Percentiles rank a stretch among this genome's conserved stretches.
These are phyloP conservation scores for Mimosa pudica DNA, from an alignment of 306 rosid species.

Conservation along the genomic window DNA sequence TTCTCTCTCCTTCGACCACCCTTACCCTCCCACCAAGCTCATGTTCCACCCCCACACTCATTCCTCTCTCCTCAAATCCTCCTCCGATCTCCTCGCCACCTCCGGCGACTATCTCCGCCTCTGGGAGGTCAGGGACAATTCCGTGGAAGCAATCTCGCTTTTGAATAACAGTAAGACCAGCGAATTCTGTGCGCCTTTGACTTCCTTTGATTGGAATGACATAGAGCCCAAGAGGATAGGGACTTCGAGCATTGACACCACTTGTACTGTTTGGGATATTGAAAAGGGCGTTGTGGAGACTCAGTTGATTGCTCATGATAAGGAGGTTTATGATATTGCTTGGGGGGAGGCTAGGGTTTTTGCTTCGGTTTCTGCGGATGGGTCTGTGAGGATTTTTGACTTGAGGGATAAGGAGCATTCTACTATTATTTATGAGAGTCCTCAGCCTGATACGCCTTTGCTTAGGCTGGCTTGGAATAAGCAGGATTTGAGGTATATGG, in stretches of 20 bases:
- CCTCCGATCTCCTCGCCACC: conserved; percentile 75
- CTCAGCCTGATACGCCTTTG: conserved; percentile 88
- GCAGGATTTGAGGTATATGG: conserved; percentile 94
- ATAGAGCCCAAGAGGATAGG: conserved; percentile 81
- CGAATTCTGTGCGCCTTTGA: conserved; percentile 90
- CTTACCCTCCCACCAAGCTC: conserved; percentile 95
- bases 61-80: conserved; percentile 45
- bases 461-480: conserved; percentile 96
- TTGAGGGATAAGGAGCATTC: conserved; percentile 92
- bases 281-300: conserved; percentile 82
- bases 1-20: conserved; percentile 88
- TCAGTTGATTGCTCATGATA: conserved; percentile 96
- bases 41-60: conserved; percentile 78
- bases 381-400: conserved; percentile 88
- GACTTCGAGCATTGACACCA: conserved; percentile 92
- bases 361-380: conserved; percentile 96
- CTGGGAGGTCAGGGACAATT: conserved; percentile 74
- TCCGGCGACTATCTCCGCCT: conserved; percentile 98
- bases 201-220: conserved; percentile 98
- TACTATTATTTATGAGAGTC: conserved; percentile 93
- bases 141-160: conserved; percentile 70
- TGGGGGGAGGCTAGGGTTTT: conserved; percentile 97
- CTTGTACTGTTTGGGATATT: conserved; percentile 93
- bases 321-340: conserved; percentile 89
- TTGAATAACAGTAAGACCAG: conserved; percentile 82